phyloP scores from a whole-genome alignment of 1,284 basidiomycete genomes.

The Rhodotorula mucilaginosa region DNA sequence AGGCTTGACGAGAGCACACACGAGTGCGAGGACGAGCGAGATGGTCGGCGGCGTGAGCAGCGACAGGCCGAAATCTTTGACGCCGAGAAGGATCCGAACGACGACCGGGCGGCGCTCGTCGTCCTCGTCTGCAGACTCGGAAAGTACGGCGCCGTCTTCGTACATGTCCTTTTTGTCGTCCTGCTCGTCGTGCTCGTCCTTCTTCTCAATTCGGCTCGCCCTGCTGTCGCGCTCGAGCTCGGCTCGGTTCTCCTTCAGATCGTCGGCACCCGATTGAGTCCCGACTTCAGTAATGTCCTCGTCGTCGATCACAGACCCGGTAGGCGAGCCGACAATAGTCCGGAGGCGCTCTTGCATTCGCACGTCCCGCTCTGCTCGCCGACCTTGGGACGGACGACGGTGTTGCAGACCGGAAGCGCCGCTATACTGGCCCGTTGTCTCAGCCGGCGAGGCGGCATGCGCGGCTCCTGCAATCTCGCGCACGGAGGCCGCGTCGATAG shows the following conservation, averaged over 20 bases:
- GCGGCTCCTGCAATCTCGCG: slow-evolving; percentile 16
- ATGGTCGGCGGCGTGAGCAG: slow-evolving; percentile 57
- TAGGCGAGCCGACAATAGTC: slow-evolving; percentile 20
- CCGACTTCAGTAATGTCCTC: slow-evolving; percentile 19
- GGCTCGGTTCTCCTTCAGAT: no score
- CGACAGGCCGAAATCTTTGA: slow-evolving; percentile 6
- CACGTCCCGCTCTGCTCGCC: background rate
- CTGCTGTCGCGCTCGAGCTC: background rate
- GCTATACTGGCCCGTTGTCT: background rate
- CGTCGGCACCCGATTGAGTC: background rate
- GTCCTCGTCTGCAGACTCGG: background rate
- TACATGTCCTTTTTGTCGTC: background rate
- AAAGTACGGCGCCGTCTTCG: background rate
- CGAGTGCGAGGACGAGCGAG: slow-evolving; percentile 62
- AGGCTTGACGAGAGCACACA: slow-evolving; percentile 60
- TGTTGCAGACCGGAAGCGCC: background rate
- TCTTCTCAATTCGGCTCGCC: background rate
- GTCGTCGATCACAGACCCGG: slow-evolving; percentile 11
- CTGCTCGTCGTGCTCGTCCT: background rate
- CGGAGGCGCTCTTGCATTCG: slow-evolving; percentile 5
- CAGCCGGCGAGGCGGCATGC: slow-evolving; percentile 5
- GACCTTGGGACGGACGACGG: slow-evolving; percentile 9
- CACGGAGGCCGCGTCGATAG: slow-evolving; percentile 8
- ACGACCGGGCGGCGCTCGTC: background rate
- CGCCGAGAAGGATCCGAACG: background rate